Conservation (phyloP, 108 stramenopile genomes). For the Craspedostauros australis region DNA sequence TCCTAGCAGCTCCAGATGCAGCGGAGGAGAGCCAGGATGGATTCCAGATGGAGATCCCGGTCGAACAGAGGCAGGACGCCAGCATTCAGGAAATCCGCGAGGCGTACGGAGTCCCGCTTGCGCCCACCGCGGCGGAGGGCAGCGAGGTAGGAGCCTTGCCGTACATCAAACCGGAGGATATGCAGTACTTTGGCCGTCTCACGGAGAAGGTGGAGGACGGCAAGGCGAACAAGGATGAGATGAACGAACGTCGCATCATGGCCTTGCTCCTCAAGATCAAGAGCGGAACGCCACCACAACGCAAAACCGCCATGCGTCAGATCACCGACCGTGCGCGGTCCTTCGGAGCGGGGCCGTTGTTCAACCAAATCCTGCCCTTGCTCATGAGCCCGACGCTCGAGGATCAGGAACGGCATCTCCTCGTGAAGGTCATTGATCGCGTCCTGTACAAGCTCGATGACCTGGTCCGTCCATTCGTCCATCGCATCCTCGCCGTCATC, state of each 20-base stretch:
- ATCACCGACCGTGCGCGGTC: slow-evolving; percentile 93
- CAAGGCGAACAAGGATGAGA: slow-evolving; percentile 72
- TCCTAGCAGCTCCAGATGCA: slow-evolving; percentile 91
- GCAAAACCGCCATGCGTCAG: slow-evolving; percentile 98
- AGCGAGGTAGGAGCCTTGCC: slow-evolving; percentile 73
- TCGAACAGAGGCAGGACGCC: slow-evolving; percentile 74
- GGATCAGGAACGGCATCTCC: slow-evolving; percentile 97
- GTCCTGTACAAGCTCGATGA: slow-evolving; percentile 97
- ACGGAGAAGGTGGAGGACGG: slow-evolving; percentile 86
- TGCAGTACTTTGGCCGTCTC: slow-evolving; percentile 96
- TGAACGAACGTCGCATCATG: slow-evolving; percentile 86
- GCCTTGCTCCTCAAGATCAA: slow-evolving; percentile 94
- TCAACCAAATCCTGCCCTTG: slow-evolving; percentile 96
- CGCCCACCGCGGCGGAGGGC: slow-evolving; percentile 47
- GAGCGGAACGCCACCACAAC: slow-evolving; percentile 96
- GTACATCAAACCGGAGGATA: slow-evolving; percentile 97
- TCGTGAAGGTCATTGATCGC: slow-evolving; percentile 99
- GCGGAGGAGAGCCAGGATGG: slow-evolving; percentile 68
- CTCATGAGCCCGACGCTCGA: slow-evolving; percentile 97
- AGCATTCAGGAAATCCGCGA: slow-evolving; percentile 80
- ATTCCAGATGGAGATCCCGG: slow-evolving; percentile 91
- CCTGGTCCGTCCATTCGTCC: slow-evolving; percentile 94
- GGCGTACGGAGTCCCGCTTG: slow-evolving; percentile 89
- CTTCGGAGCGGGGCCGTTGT: slow-evolving; percentile 95
- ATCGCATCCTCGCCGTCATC: slow-evolving; percentile 95